Evolutionary conservation across 1,284 basidiomycete species (phyloP).

Genomic region (Malassezia caprae): DNA sequence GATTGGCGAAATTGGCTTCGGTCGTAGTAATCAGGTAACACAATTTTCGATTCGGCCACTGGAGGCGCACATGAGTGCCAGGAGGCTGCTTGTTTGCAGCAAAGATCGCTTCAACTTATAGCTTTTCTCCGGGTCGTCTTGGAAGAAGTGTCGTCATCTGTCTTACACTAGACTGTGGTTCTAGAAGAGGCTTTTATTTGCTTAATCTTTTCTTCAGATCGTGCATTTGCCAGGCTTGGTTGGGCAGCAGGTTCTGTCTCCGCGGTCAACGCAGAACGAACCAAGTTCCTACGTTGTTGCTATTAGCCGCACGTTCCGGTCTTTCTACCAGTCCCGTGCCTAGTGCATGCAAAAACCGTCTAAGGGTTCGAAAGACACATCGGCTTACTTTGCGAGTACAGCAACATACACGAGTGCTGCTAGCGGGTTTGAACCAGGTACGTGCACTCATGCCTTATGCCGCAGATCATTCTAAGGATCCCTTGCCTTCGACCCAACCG

Average conservation of each 20-base stretch:
- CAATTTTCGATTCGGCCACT: neutral
- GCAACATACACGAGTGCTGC: slow-evolving; percentile 17
- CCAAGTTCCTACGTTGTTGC: neutral
- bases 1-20: neutral
- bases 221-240: neutral
- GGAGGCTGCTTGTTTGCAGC: neutral
- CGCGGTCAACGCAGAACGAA: neutral
- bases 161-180: neutral
- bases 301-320: neutral
- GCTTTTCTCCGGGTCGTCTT: neutral
- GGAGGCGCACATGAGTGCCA: neutral
- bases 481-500: neutral
- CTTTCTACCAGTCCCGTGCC: neutral
- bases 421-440: neutral
- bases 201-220: neutral
- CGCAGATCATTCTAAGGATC: neutral
- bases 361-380: neutral
- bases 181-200: neutral
- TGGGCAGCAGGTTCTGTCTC: neutral
- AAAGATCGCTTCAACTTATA: neutral
- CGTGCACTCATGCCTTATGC: neutral
- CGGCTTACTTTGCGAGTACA: neutral
- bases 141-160: neutral
- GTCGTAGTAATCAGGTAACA: neutral
- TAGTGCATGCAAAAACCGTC: neutral